Conservation (phyloP, 164 flowering plant genomes). For the Sedum album region DNA sequence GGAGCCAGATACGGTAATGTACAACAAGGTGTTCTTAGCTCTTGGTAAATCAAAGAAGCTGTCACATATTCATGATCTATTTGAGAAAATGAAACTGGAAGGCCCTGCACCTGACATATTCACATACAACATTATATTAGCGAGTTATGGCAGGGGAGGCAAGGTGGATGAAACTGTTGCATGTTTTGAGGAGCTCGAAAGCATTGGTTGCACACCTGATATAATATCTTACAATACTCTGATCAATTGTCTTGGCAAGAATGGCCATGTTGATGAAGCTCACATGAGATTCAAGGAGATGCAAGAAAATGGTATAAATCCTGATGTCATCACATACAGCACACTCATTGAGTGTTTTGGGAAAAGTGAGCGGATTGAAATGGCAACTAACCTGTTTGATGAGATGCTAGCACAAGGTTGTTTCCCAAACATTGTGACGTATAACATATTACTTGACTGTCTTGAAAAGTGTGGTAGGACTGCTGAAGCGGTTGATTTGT, state of each 20-base stretch:
- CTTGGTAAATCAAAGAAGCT: conserved; percentile 71
- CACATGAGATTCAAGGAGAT: conserved; percentile 91
- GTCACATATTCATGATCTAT: conserved; percentile 56
- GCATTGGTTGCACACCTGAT: conserved; percentile 58
- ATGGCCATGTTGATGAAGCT: conserved; percentile 88
- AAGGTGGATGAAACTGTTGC: conserved; percentile 56
- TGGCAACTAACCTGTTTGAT: conserved; percentile 74
- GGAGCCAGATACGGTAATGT: conserved; percentile 56
- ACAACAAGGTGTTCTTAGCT: conserved; percentile 68
- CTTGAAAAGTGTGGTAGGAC: conserved; percentile 75
- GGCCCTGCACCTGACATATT: conserved; percentile 82
- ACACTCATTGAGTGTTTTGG: conserved; percentile 97
- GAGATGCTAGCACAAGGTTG: conserved; percentile 77
- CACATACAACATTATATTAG: conserved; percentile 79
- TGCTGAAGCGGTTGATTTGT: conserved; percentile 75
- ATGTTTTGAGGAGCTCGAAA: conserved; percentile 78
- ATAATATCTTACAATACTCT: conserved; percentile 74
- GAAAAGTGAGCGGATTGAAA: conserved; percentile 70
- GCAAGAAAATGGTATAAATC: conserved; percentile 77
- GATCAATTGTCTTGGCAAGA: conserved; percentile 88
- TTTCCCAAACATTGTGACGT: conserved; percentile 80
- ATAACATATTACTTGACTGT: conserved; percentile 87
- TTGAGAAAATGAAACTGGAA: conserved; percentile 61
- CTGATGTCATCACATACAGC: conserved; percentile 93
- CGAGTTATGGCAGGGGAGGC: conserved; percentile 77